Conservation (phyloP, 2,329 filamentous ascomycete species). For the Fusarium sp. region DNA sequence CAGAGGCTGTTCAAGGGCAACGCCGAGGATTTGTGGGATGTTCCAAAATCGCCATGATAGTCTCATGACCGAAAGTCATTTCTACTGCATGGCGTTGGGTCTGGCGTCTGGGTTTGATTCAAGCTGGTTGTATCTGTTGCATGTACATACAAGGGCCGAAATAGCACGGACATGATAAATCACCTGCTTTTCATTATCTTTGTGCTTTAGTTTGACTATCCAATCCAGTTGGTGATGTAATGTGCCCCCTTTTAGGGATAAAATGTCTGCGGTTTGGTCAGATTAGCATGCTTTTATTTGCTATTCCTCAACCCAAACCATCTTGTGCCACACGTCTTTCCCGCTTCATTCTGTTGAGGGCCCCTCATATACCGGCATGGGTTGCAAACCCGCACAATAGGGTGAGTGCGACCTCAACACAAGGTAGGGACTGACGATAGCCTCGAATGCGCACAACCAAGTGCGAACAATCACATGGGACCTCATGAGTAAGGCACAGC, state of each 20-base stretch:
- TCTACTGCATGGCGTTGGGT: slow-evolving; percentile 3
- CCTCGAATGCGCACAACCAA: neutral
- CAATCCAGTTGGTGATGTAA: no score
- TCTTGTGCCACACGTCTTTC: no score
- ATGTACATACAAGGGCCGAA: neutral
- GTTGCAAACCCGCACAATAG: neutral
- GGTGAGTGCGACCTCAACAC: neutral
- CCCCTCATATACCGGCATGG: slow-evolving; percentile 11
- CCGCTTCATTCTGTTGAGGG: no score
- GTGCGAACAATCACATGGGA: slow-evolving; percentile 7
- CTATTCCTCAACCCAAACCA: neutral
- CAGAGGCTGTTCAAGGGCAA: slow-evolving; percentile 70
- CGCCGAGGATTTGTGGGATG: slow-evolving; percentile 65
- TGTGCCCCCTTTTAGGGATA: no score
- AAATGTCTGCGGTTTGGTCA: no score
- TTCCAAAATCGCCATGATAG: neutral
- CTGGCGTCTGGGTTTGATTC: neutral
- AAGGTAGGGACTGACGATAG: neutral
- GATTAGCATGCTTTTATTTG: no score
- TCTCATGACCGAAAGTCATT: neutral
- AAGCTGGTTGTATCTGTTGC: neutral
- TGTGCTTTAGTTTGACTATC: no score
- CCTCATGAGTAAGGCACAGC: slow-evolving; percentile 3
- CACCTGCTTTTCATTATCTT: neutral
- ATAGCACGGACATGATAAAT: neutral